Percentiles rank a stretch among this genome's conserved stretches.
phyloP scores from a whole-genome alignment of 768 basidiomycete genomes.

The Russula griseocarnosa region DNA sequence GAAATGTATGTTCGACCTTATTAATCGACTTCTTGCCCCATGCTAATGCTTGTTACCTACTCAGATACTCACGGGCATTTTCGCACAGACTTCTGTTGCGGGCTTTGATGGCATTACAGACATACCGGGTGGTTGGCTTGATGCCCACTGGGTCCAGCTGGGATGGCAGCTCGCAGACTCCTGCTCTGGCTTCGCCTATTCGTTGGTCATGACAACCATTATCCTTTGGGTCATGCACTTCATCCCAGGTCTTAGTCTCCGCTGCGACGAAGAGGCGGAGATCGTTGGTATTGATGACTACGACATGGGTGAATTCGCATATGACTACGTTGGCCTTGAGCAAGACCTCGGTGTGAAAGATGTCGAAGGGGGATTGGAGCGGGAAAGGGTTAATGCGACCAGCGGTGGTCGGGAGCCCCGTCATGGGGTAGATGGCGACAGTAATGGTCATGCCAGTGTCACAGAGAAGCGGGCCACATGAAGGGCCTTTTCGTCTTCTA shows the following conservation, averaged over 20 bases:
- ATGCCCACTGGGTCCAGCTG: conserved; percentile 40
- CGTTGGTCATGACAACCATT: conserved; percentile 38
- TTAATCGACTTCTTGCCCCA: not conserved
- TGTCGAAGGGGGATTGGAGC: conserved; percentile 24
- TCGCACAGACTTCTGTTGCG: conserved; percentile 41
- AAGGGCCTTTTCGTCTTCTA: not conserved
- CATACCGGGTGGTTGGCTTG: conserved; percentile 48
- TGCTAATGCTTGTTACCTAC: not conserved
- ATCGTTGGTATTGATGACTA: conserved; percentile 64
- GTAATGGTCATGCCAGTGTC: conserved; percentile 7
- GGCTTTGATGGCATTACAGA: conserved; percentile 44
- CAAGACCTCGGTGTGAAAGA: conserved; percentile 26
- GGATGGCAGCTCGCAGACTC: conserved; percentile 44
- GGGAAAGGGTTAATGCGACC: conserved; percentile 25
- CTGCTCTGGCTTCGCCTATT: conserved; percentile 34
- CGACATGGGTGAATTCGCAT: conserved; percentile 87
- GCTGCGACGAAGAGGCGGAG: conserved; percentile 31
- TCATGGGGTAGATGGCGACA: conserved; percentile 18
- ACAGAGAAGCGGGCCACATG: conserved; percentile 9
- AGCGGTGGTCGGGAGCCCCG: conserved; percentile 26
- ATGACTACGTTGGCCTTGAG: conserved; percentile 77
- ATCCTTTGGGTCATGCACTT: conserved; percentile 45
- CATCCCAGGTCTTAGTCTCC: conserved; percentile 43
- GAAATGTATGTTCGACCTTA: conserved; percentile 43
- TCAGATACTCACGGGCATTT: conserved; percentile 32